Conservation (phyloP, 2,329 filamentous ascomycete species). For the Calonectria honghensis region DNA sequence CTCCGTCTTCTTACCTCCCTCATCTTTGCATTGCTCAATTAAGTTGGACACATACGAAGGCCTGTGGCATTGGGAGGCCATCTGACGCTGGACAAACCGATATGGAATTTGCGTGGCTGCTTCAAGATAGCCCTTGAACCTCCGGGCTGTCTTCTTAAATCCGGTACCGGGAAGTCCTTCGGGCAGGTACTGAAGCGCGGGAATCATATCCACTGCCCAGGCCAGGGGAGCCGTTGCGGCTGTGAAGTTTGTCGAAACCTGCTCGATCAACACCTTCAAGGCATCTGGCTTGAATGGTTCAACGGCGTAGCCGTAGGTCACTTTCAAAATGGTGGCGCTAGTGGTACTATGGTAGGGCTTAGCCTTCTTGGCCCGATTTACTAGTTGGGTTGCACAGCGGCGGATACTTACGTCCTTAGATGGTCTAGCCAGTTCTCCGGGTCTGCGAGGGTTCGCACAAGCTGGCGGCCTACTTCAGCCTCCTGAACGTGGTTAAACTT, state of each 20-base stretch:
- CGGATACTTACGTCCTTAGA: neutral
- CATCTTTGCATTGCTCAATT: neutral
- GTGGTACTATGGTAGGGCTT: neutral
- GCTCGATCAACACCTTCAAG: conserved; percentile 9
- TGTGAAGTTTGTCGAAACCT: neutral
- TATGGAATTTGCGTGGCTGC: conserved; percentile 6
- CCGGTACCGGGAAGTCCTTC: conserved; percentile 6
- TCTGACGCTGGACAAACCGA: conserved; percentile 7
- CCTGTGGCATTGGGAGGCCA: neutral
- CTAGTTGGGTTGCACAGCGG: neutral
- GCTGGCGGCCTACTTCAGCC: conserved; percentile 7
- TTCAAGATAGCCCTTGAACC: neutral
- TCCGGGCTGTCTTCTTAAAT: conserved; percentile 2
- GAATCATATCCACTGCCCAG: neutral
- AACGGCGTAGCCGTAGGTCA: conserved; percentile 8
- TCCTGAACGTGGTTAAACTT: conserved; percentile 11
- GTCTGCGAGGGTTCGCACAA: conserved; percentile 2
- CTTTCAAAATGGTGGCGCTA: conserved; percentile 13
- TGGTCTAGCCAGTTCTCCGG: conserved; percentile 12
- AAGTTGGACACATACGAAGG: conserved; percentile 1
- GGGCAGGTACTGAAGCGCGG: neutral
- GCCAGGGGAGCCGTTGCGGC: neutral
- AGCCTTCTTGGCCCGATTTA: neutral
- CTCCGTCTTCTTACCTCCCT: neutral
- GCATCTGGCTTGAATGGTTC: conserved; percentile 16